phyloP scores from a whole-genome alignment of 2,329 filamentous ascomycete species.

The Acrocalymma vagum region DNA sequence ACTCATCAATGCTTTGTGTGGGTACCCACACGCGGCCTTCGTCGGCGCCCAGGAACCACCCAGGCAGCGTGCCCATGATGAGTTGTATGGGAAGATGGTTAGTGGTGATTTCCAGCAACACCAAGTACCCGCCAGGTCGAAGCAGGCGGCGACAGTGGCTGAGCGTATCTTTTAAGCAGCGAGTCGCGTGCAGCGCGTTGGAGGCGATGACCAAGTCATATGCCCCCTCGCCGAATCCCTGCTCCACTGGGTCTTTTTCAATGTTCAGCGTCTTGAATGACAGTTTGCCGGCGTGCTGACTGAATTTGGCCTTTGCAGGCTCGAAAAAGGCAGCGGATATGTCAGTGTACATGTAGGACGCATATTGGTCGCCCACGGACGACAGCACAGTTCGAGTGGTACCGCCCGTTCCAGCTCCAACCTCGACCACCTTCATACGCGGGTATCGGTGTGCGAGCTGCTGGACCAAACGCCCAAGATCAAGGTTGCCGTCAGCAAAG shows the following conservation, averaged over 20 bases:
- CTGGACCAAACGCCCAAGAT: neutral
- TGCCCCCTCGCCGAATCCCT: conserved; percentile 12
- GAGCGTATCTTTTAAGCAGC: conserved; percentile 11
- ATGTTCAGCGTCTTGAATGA: conserved; percentile 16
- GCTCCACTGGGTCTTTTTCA: conserved; percentile 7
- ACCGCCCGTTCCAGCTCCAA: conserved; percentile 9
- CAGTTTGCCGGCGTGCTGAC: conserved; percentile 7
- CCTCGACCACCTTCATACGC: conserved; percentile 11
- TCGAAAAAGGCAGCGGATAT: conserved; percentile 8
- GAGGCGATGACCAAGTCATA: conserved; percentile 29
- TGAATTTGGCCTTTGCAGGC: neutral
- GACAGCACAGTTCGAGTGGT: conserved; percentile 11
- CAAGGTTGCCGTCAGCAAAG: neutral
- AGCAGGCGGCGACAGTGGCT: conserved; percentile 20
- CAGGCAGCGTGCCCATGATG: conserved; percentile 43
- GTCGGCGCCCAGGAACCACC: conserved; percentile 49
- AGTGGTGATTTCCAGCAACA: conserved; percentile 37
- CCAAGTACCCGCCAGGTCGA: conserved; percentile 43
- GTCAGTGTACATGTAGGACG: conserved; percentile 25
- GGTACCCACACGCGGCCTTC: conserved; percentile 14
- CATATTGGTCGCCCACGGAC: conserved; percentile 5
- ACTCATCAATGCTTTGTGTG: conserved; percentile 13
- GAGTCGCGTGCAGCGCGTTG: conserved; percentile 19
- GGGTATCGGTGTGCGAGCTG: conserved; percentile 11
- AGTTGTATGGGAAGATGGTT: conserved; percentile 9